Evolutionary conservation across 1,284 basidiomycete genomes (phyloP).

Genomic region (Sporisorium iseilematis-ciliati): DNA sequence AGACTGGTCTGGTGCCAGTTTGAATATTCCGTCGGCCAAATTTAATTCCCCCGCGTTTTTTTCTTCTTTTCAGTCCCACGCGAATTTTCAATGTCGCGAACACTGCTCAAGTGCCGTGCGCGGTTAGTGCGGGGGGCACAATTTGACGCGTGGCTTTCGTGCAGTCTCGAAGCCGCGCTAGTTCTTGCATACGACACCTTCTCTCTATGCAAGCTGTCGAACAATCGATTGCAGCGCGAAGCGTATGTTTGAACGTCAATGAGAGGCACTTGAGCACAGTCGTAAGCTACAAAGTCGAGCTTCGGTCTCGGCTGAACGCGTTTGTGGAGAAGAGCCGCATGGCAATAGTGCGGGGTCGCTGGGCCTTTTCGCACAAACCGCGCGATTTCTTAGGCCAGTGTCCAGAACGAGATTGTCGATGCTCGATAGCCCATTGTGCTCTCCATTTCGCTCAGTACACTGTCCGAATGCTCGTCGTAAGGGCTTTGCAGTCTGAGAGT

Average conservation of each 20-base stretch:
- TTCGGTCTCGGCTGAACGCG: conserved; percentile 4
- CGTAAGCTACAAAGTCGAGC: background rate
- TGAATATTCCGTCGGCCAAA: conserved; percentile 7
- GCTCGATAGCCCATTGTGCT: background rate
- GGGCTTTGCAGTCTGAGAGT: background rate
- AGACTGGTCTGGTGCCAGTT: background rate
- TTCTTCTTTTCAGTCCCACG: background rate
- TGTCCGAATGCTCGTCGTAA: background rate
- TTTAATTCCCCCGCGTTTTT: conserved; percentile 9
- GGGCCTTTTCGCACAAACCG: conserved; percentile 1
- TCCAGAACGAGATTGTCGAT: background rate
- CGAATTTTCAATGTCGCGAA: background rate
- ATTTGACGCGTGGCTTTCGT: conserved; percentile 6
- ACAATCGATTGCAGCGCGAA: background rate
- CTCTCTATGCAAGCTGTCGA: background rate
- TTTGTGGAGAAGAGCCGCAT: conserved; percentile 25
- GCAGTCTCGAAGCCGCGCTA: background rate
- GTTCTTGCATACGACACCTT: background rate
- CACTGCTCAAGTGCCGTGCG: conserved; percentile 7
- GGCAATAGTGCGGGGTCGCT: conserved; percentile 20
- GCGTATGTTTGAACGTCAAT: background rate
- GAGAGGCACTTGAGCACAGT: background rate
- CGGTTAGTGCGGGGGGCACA: conserved; percentile 4
- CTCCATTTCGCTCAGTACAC: background rate
- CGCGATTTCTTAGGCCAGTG: background rate